A percentile compares a stretch with the other conserved stretches of the same genome.
These are phyloP conservation scores for Citrus australasica DNA, from an alignment of 345 rosid genomes.

Conservation along the genomic window DNA sequence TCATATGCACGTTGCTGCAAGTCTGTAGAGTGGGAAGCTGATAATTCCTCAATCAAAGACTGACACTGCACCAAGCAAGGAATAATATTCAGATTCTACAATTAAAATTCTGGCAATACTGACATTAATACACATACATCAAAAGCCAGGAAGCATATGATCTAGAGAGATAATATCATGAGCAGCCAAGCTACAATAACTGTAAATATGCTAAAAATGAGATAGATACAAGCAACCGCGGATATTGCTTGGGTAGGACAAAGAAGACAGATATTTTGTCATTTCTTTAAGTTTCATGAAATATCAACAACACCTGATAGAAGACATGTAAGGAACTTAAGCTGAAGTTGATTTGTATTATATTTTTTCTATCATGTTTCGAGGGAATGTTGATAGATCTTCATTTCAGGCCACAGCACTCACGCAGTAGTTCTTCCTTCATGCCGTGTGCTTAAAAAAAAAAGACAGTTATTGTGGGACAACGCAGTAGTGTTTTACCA, in stretches of 20 bases:
- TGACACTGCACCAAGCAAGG: slow-evolving; percentile 65
- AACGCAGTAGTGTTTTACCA: background rate
- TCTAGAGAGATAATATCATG: background rate
- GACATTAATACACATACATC: background rate
- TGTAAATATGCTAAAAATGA: background rate
- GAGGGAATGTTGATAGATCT: background rate
- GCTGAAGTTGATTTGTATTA: background rate
- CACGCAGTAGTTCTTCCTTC: background rate
- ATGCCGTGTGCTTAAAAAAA: background rate
- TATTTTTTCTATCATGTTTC: background rate
- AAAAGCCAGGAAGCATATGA: background rate
- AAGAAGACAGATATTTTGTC: background rate
- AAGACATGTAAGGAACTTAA: background rate
- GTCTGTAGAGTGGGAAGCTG: slow-evolving; percentile 95
- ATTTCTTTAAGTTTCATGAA: background rate
- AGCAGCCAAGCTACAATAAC: background rate
- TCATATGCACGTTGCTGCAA: slow-evolving; percentile 99
- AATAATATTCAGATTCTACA: background rate
- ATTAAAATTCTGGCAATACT: background rate
- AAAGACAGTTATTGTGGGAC: background rate
- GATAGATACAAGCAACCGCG: background rate
- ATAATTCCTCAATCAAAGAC: slow-evolving; percentile 78
- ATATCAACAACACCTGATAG: background rate
- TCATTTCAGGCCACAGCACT: slow-evolving; percentile 3
- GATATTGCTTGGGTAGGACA: background rate